Base-by-base conservation (phyloP, 768 basidiomycete species). In the Mycena floridula region DNA sequence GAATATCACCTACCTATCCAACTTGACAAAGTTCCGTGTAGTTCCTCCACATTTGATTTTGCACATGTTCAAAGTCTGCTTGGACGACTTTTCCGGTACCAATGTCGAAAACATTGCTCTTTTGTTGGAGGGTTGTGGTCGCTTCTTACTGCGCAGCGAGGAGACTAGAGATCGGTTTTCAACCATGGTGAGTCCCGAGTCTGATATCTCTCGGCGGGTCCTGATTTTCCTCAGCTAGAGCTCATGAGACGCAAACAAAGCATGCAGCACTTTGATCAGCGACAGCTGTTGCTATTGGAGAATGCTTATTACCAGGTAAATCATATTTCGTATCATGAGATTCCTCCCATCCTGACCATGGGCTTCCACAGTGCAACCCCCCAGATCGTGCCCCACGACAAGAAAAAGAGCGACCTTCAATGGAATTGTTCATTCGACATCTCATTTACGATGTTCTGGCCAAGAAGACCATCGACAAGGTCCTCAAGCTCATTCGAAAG, bases 281-380 rank as follows among this genome's bases (percentile, higher is more conserved):
- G 93, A 15, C 91, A 98, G 57, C 68, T 83, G 5, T 74, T 97
- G 13, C 67, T 97, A 49, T 76, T 99, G 24, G 96, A 98, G 63
- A 99, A 99, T 60, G 96, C 96, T 0, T 99, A 96, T 61, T 98
- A 98, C 61, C 93, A 93, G 77, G 92, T 91, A 38, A 39, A 62
- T n/a, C n/a, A n/a, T n/a, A n/a, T n/a, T n/a, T 50, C 8, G 7
- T 18, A 13, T 22, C 13, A 11, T 23, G 23, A 36, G 12, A 22
- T 30, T 11, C 8, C 1, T 50, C 40, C 50, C 36, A 44, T 15
- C 36, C 12, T 21, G 6, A 24, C 8, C 8, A 40, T 18, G n/a
- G n/a, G n/a, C n/a, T 18, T 18, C 16, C 25, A 24, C 50, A 98
- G 89, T 97, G 94, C 63, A 98, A 98, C 57, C 96, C 96, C 4